Evolutionary conservation across 2,329 filamentous ascomycete genomes (phyloP), one percentile per base, ranked within the genome.

Genomic region (Phialophora chinensis): DNA sequence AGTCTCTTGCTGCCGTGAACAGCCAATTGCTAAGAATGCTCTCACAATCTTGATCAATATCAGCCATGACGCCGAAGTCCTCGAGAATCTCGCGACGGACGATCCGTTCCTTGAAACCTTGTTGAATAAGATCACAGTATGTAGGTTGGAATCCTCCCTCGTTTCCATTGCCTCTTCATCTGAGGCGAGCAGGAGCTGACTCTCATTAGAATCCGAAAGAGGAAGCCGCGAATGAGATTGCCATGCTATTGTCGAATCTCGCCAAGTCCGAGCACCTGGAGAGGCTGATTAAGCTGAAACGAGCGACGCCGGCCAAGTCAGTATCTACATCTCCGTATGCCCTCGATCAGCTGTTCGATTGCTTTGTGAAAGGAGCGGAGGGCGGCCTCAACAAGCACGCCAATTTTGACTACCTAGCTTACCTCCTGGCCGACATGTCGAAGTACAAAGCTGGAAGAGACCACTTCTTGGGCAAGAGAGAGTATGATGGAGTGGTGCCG

Each of bases 161-260:
- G 14, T 25, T 17, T 7, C 49, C 49, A 14, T 27, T 29, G 11
- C 38, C 6, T 27, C 49, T 11, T 17, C 4, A 5, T 29, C 49
- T 12, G 49, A 23, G 12, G 25, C 20, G 33, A 54, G 17, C 27
- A 31, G 17, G 27, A n/a, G 14, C 35, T 60, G 27, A n/a, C 35
- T 17, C 10, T 33, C 11, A 49, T 47, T 58, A 80, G 77, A 77
- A 77, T 60, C 68, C 64, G 3, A 87, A 90, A 60, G 94, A 98
- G 76, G 85, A 87, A 33, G 93, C 93, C 75, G 92, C 92, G 60
- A 91, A 97, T 75, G 85, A 95, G 49, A 81, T 96, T 54, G 88
- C 92, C 54, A 98, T 97, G 93, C 86, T 99, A 14, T 85, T 98
- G 27, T 93, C 95, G 77, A 99, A 99, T 75, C 83, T 99, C 61